phyloP scores from a whole-genome alignment of 257 asterid species.

The Solanum stenotomum region DNA sequence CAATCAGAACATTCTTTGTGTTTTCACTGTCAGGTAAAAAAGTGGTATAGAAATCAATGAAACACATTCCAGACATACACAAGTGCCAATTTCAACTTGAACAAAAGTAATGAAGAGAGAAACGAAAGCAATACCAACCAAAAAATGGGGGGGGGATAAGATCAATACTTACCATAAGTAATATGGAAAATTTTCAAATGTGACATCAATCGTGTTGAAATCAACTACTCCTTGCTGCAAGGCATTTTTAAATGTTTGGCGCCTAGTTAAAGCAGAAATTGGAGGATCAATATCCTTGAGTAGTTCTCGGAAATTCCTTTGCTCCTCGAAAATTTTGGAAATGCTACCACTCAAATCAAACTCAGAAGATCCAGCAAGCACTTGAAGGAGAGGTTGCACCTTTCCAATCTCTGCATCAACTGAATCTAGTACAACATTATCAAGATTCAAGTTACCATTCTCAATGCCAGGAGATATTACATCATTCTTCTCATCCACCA shows the following conservation, averaged over 20 bases:
- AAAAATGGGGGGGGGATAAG: not conserved
- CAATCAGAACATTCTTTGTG: constrained; percentile 70
- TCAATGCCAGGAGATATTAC: constrained; percentile 34
- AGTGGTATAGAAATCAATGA: not conserved
- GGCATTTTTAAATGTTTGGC: constrained; percentile 59
- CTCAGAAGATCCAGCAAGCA: constrained; percentile 44
- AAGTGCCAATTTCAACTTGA: not conserved
- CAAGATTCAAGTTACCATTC: constrained; percentile 34
- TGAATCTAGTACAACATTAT: constrained; percentile 14
- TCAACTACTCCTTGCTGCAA: constrained; percentile 53
- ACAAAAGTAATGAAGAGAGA: not conserved
- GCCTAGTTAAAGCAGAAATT: constrained; percentile 44
- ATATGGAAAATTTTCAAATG: constrained; percentile 81
- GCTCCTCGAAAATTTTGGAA: constrained; percentile 48
- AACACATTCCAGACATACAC: not conserved
- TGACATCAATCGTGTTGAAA: constrained; percentile 43
- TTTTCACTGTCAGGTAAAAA: constrained; percentile 44
- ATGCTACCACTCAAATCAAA: constrained; percentile 45
- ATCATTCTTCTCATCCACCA: constrained; percentile 26
- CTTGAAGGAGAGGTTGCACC: constrained; percentile 43
- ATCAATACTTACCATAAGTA: constrained; percentile 55
- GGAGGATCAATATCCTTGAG: constrained; percentile 51
- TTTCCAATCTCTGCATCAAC: constrained; percentile 47
- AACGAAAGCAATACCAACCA: not conserved
- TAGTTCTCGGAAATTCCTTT: constrained; percentile 33